These are phyloP conservation scores for Saccharomyces uvarum DNA, from an alignment of 1,139 yeast genomes.

Conservation along the genomic window DNA sequence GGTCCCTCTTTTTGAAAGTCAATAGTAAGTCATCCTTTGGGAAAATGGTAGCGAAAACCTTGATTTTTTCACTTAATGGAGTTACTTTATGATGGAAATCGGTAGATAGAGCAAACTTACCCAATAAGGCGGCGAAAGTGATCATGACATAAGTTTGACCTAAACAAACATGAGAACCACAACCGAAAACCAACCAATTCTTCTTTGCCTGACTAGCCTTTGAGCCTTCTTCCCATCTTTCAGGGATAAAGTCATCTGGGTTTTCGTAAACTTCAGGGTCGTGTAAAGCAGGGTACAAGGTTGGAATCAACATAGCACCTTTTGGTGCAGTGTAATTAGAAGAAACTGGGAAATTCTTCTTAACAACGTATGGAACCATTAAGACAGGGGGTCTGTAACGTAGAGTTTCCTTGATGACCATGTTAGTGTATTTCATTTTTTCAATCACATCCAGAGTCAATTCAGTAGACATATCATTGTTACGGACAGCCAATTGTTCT, in stretches of 20 bases:
- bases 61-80: constrained; percentile 77
- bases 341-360: constrained; percentile 75
- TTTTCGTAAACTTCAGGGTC: constrained; percentile 93
- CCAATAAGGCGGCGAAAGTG: constrained; percentile 82
- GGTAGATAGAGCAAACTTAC: constrained; percentile 73
- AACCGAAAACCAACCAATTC: constrained; percentile 94
- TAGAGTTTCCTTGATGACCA: constrained; percentile 85
- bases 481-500: constrained; percentile 81
- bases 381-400: constrained; percentile 95
- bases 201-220: constrained; percentile 57
- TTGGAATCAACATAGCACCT: constrained; percentile 94
- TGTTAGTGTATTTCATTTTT: constrained; percentile 76
- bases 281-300: constrained; percentile 89
- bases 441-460: constrained; percentile 69
- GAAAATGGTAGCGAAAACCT: constrained; percentile 95
- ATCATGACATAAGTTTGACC: constrained; percentile 91
- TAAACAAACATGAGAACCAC: constrained; percentile 92
- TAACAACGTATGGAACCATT: constrained; percentile 95
- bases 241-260: constrained; percentile 92
- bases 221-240: constrained; percentile 79
- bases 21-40: constrained; percentile 90
- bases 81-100: constrained; percentile 81
- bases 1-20: constrained; percentile 60
- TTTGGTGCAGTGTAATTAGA: constrained; percentile 85
- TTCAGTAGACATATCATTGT: constrained; percentile 57